Evolutionary conservation across 768 basidiomycete species (phyloP), one percentile per base, ranked within the genome.

Genomic region (Termitomyces sp.): DNA sequence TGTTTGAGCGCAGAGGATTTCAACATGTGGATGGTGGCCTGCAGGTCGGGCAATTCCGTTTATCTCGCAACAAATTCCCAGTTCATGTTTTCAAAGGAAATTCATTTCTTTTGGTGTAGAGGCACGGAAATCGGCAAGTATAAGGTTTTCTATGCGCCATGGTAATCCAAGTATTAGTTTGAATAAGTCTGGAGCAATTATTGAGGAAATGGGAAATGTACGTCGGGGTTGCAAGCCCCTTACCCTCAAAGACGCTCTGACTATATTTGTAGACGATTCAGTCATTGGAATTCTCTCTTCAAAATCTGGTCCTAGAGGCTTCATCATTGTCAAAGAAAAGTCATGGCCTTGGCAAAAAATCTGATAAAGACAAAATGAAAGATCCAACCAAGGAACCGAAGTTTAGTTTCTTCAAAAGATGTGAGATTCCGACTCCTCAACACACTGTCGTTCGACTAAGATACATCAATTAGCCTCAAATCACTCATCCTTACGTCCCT

Each of bases 1-100:
- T 91, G 89, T 68, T 72, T 91, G n/a, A 85, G 74, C 49, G 72
- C 73, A 18, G 82, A 84, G 9, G 91, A 93, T 66, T 93, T 91
- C 63, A 73, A 84, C 51, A 73, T 67, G 50, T 93, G 91, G 91
- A 88, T 89, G 82, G 62, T 75, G 27, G 85, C 87, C 30, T 82
- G 92, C 67, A 85, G 91, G 90, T 88, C 64, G 71, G 59, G 16
- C 56, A 24, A 58, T 44, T 57, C 34, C 34, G 37, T 56, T 37
- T 30, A 33, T 58, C 57, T 33, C 52, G 55, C 57, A 30, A 30
- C 45, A 24, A 39, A 49, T 37, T 15, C 30, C 8, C 18, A 31
- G 11, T 22, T 37, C 24, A 33, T 54, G 18, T 33, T 36, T 12
- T 4, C 48, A 30, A 41, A 92, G 90, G 71, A 85, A 80, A 67